Conservation (phyloP, 495 filamentous ascomycete species). For the Daldinia childiae region DNA sequence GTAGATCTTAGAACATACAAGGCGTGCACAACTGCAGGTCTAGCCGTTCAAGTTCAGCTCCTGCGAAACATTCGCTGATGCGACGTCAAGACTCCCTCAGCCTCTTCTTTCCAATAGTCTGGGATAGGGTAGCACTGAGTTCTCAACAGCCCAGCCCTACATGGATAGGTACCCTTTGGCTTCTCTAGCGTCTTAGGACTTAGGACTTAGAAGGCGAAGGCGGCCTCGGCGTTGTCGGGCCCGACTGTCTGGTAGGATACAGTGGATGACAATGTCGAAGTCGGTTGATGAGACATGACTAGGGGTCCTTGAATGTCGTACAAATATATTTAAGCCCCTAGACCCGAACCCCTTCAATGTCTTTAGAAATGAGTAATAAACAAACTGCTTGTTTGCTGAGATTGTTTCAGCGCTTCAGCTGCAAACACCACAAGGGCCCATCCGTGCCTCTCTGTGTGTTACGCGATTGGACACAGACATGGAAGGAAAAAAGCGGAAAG, state of each 20-base stretch:
- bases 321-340: constrained; percentile 37
- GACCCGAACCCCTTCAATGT: constrained; percentile 33
- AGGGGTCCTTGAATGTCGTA: constrained; percentile 20
- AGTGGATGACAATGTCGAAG: constrained; percentile 17
- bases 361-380: constrained; percentile 35
- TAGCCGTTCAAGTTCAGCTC: constrained; percentile 18
- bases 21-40: constrained; percentile 5
- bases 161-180: constrained; percentile 6
- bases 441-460: constrained; percentile 31
- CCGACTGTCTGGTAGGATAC: constrained; percentile 30
- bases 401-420: constrained; percentile 38
- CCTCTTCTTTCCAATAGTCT: constrained; percentile 43
- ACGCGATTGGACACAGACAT: constrained; percentile 14
- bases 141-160: constrained; percentile 38
- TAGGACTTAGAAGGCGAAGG: constrained; percentile 14
- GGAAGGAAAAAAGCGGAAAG: background rate
- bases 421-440: constrained; percentile 35
- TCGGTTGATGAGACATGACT: constrained; percentile 39
- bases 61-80: constrained; percentile 26
- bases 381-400: constrained; percentile 31
- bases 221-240: constrained; percentile 26
- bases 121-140: constrained; percentile 35
- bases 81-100: constrained; percentile 34
- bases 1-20: constrained; percentile 4
- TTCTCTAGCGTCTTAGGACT: constrained; percentile 3